Percentiles rank a stretch among this genome's conserved stretches.
These are phyloP conservation scores for Cucumis melo DNA, from an alignment of 306 rosid genomes.

Conservation along the genomic window DNA sequence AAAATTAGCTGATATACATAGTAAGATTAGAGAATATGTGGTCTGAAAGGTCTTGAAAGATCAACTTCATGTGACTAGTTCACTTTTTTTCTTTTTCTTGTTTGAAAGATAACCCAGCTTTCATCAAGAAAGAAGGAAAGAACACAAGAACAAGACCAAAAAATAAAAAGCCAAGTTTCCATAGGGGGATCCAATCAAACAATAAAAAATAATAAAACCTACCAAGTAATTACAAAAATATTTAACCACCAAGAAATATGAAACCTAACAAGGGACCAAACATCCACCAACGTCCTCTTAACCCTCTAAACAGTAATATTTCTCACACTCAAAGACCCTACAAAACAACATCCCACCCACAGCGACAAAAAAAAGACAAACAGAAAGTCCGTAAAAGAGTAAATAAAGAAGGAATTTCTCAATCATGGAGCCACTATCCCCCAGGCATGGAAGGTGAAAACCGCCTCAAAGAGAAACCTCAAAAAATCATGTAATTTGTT, in stretches of 20 bases:
- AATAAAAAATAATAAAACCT: neutral
- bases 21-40: neutral
- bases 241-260: neutral
- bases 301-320: neutral
- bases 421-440: neutral
- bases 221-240: neutral
- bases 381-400: neutral
- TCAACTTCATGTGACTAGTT: neutral
- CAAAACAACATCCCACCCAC: neutral
- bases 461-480: neutral
- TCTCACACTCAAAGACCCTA: neutral
- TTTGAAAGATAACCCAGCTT: neutral
- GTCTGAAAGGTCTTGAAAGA: slow-evolving; percentile 6
- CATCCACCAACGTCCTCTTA: neutral
- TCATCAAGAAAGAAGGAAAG: neutral
- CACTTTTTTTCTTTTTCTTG: neutral
- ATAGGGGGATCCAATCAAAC: neutral
- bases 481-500: neutral
- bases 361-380: no score
- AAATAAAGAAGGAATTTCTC: neutral
- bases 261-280: neutral
- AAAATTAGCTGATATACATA: neutral
- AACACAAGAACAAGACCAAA: neutral
- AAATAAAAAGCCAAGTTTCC: neutral
- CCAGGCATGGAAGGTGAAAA: neutral